Percentiles rank a stretch among this genome's conserved stretches.
Conservation (phyloP, 768 basidiomycete species). For the Termitomyces sp. region DNA sequence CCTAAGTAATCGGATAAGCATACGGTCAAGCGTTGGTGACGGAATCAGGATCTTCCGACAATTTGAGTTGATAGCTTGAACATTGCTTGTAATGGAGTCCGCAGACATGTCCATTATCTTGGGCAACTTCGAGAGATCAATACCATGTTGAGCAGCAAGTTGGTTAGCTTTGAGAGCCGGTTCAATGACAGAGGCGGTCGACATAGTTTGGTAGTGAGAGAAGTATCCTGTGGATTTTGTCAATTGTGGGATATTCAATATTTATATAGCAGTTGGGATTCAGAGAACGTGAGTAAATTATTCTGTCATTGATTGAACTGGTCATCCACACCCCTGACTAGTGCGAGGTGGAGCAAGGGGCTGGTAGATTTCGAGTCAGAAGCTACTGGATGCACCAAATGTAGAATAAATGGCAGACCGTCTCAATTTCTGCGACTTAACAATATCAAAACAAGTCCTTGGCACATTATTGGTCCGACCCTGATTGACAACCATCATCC, state of each 20-base stretch:
- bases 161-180: conserved; percentile 23
- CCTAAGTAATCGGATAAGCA: conserved; percentile 17
- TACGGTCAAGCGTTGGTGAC: not conserved
- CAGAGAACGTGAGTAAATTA: not conserved
- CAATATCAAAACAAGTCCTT: too few relatives aligned
- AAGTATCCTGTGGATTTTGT: not conserved
- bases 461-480: too few relatives aligned
- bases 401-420: too few relatives aligned
- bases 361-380: too few relatives aligned
- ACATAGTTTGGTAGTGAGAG: not conserved
- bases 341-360: too few relatives aligned
- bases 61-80: conserved; percentile 5
- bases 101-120: conserved; percentile 34
- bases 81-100: conserved; percentile 29
- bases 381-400: too few relatives aligned
- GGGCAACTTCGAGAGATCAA: conserved; percentile 36
- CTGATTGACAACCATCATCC: too few relatives aligned
- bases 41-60: not conserved
- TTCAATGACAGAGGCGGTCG: conserved; percentile 9
- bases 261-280: not conserved
- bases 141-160: conserved; percentile 25
- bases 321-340: not conserved
- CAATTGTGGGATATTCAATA: not conserved
- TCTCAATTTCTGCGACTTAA: too few relatives aligned
- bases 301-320: too few relatives aligned